phyloP scores from a whole-genome alignment of 1,284 basidiomycete genomes.

The Ustilago bromivora region DNA sequence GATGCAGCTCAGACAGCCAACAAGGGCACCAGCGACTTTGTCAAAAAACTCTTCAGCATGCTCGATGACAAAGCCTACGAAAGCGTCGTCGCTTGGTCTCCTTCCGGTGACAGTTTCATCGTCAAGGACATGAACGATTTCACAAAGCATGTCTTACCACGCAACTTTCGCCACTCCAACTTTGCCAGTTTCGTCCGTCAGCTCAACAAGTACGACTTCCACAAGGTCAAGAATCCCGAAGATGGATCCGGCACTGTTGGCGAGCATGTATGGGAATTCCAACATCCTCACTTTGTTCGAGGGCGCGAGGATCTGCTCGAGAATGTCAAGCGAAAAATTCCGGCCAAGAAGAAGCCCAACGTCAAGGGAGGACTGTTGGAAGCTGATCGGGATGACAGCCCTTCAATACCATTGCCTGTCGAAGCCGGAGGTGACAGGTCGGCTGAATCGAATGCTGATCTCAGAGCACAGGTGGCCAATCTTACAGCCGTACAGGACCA shows the following conservation, averaged over 20 bases:
- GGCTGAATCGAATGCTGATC: constrained; percentile 54
- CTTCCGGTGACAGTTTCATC: constrained; percentile 87
- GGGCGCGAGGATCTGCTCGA: constrained; percentile 84
- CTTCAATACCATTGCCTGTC: constrained; percentile 22
- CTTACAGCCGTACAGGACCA: constrained; percentile 61
- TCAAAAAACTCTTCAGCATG: constrained; percentile 93
- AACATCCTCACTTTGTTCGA: constrained; percentile 84
- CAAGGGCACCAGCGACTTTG: constrained; percentile 78
- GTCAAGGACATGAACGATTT: constrained; percentile 99
- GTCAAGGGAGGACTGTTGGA: constrained; percentile 38
- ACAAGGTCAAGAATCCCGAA: constrained; percentile 84
- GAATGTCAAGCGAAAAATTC: constrained; percentile 75
- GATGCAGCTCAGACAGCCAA: constrained; percentile 27
- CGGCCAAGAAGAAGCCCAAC: constrained; percentile 71
- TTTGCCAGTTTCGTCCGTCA: constrained; percentile 79
- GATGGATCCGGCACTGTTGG: constrained; percentile 82
- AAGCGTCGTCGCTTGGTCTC: constrained; percentile 86
- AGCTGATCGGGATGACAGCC: constrained; percentile 67
- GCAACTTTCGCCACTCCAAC: constrained; percentile 96
- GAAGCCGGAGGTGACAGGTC: constrained; percentile 41
- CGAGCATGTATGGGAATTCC: constrained; percentile 86
- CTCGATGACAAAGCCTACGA: constrained; percentile 82
- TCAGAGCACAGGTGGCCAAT: constrained; percentile 56
- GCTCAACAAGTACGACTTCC: constrained; percentile 98
- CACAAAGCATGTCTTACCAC: constrained; percentile 90